Percentiles rank a stretch among this genome's conserved stretches.
phyloP scores from a whole-genome alignment of 805 yeast genomes.

The Yarrowia sp. region DNA sequence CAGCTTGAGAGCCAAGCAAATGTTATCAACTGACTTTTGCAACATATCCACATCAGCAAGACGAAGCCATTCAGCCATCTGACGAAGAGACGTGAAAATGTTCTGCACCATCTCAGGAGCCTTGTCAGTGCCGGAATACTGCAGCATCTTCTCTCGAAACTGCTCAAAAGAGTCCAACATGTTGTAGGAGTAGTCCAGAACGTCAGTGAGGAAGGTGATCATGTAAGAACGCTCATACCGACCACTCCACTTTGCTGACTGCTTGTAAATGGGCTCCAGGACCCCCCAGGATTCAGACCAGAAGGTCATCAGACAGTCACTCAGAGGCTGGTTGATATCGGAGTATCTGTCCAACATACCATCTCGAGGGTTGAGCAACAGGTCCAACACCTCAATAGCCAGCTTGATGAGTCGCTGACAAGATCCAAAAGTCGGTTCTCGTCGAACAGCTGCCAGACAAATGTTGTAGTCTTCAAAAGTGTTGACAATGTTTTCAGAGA shows the following conservation, averaged over 20 bases:
- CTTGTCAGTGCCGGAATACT: slow-evolving; percentile 27
- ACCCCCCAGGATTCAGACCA: slow-evolving; percentile 79
- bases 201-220: slow-evolving; percentile 82
- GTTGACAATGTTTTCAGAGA: slow-evolving; percentile 46
- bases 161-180: slow-evolving; percentile 64
- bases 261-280: slow-evolving; percentile 61
- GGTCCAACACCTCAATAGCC: slow-evolving; percentile 66
- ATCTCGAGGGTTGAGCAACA: slow-evolving; percentile 62
- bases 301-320: slow-evolving; percentile 43
- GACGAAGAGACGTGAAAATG: slow-evolving; percentile 56
- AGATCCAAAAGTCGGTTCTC: slow-evolving; percentile 60
- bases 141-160: slow-evolving; percentile 33
- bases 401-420: slow-evolving; percentile 73
- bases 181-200: slow-evolving; percentile 70
- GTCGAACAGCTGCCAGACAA: slow-evolving; percentile 48
- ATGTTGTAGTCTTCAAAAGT: slow-evolving; percentile 51
- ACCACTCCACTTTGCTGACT: slow-evolving; percentile 75
- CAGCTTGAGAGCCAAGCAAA: slow-evolving; percentile 34
- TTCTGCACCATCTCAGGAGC: slow-evolving; percentile 41
- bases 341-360: slow-evolving; percentile 50
- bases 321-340: slow-evolving; percentile 34
- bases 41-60: slow-evolving; percentile 75
- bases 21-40: slow-evolving; percentile 68
- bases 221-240: slow-evolving; percentile 54
- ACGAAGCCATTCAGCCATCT: slow-evolving; percentile 76